These are phyloP conservation scores for Crithidia acanthocephali DNA, from an alignment of 208 protist genomes.

Conservation along the genomic window DNA sequence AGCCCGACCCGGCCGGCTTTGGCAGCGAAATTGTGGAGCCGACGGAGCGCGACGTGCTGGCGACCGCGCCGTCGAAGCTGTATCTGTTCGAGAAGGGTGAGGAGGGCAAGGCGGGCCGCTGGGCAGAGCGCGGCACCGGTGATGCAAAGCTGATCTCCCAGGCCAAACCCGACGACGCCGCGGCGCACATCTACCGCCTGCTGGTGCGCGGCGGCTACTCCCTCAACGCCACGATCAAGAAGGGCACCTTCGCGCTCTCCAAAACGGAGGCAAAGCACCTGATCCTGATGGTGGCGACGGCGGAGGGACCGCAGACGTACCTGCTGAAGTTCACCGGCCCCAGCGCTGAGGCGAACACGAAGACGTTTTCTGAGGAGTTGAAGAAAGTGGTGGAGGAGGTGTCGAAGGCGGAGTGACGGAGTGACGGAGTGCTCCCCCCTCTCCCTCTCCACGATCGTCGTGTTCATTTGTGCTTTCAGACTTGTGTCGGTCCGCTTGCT, in stretches of 20 bases:
- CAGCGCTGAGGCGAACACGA: constrained; percentile 47
- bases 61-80: constrained; percentile 56
- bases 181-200: constrained; percentile 55
- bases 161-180: constrained; percentile 26
- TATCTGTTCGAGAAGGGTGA: constrained; percentile 67
- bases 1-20: constrained; percentile 30
- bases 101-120: constrained; percentile 38
- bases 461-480: too few relatives aligned
- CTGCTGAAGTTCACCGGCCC: constrained; percentile 73
- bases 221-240: constrained; percentile 60
- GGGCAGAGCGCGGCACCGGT: constrained; percentile 71
- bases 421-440: too few relatives aligned
- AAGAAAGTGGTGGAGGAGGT: constrained; percentile 34
- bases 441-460: too few relatives aligned
- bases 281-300: constrained; percentile 51
- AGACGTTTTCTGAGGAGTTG: constrained; percentile 57
- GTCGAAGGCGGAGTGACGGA: constrained; percentile 5
- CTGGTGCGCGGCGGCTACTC: constrained; percentile 85
- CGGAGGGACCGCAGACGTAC: constrained; percentile 49
- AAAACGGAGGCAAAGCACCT: constrained; percentile 59
- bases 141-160: constrained; percentile 69
- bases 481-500: too few relatives aligned
- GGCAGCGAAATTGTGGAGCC: constrained; percentile 32
- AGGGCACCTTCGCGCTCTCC: constrained; percentile 50
- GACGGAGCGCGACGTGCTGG: constrained; percentile 51